phyloP scores from a whole-genome alignment of 495 filamentous ascomycete species.

The Neurospora intermedia region DNA sequence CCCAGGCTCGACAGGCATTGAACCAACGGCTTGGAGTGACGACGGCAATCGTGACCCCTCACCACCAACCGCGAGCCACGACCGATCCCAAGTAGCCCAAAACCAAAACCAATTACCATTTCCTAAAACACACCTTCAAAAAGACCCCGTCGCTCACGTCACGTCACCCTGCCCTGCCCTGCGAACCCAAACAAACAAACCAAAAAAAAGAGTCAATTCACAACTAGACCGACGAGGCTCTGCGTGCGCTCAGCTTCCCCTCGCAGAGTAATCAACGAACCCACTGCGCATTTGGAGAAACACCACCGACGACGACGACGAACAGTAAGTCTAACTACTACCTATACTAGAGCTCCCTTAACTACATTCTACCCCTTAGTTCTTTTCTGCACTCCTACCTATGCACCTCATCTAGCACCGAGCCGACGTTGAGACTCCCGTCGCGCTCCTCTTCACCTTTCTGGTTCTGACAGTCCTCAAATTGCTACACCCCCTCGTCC shows the following conservation, averaged over 20 bases:
- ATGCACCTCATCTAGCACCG: neutral
- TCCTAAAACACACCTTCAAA: neutral
- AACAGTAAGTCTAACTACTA: neutral
- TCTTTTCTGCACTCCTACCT: no score
- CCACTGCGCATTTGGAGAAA: neutral
- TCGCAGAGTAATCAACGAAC: neutral
- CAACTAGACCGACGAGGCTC: neutral
- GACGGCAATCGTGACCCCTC: conserved; percentile 14
- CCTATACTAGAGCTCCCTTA: neutral
- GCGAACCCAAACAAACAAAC: neutral
- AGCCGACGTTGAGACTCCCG: neutral
- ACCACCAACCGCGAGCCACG: conserved; percentile 4
- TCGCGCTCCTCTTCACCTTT: neutral
- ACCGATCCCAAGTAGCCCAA: neutral
- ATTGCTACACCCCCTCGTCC: neutral
- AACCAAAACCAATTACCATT: neutral
- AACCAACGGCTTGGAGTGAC: conserved; percentile 1
- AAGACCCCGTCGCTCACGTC: conserved; percentile 6
- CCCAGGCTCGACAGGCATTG: neutral
- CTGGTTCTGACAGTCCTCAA: neutral
- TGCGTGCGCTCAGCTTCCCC: neutral
- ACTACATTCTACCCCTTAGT: neutral
- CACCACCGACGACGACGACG: neutral
- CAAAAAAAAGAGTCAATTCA: neutral
- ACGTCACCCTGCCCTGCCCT: neutral